These are phyloP conservation scores for Myrica gale DNA, from an alignment of 306 rosid genomes.

Conservation along the genomic window DNA sequence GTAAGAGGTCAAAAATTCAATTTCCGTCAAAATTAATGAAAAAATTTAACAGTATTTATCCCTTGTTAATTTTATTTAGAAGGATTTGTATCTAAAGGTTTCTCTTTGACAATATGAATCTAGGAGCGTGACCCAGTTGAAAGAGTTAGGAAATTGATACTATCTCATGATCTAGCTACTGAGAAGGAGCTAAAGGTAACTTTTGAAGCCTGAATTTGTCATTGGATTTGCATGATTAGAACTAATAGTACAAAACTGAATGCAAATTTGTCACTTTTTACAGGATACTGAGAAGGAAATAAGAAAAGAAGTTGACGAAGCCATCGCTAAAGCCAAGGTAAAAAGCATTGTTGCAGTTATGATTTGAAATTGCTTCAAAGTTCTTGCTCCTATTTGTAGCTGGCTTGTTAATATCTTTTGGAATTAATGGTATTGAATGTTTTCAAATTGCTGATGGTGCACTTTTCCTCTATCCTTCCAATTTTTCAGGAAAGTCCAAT, in stretches of 20 bases:
- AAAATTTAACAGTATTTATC: too few species aligned
- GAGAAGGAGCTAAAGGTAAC: conserved; percentile 92
- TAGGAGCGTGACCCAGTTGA: conserved; percentile 98
- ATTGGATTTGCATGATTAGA: conserved; percentile 7
- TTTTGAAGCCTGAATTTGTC: conserved; percentile 14
- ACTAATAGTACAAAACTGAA: conserved; percentile 13
- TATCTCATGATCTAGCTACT: conserved; percentile 67
- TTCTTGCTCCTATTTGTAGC: not conserved
- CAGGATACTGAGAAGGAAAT: conserved; percentile 83
- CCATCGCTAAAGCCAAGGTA: conserved; percentile 94
- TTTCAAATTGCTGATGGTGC: conserved; percentile 16
- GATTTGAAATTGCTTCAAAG: conserved; percentile 10
- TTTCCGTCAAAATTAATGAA: too few species aligned
- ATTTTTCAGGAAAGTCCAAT: conserved; percentile 71
- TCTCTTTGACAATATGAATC: conserved; percentile 23
- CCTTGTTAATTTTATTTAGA: not conserved
- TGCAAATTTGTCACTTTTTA: conserved; percentile 17
- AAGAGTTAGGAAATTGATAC: conserved; percentile 76
- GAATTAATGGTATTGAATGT: not conserved
- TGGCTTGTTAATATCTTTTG: conserved; percentile 5
- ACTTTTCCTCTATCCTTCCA: conserved; percentile 18
- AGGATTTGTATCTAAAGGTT: conserved; percentile 2
- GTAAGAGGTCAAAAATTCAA: too few species aligned
- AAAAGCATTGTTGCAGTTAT: conserved; percentile 12
- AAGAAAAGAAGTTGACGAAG: conserved; percentile 84